phyloP scores from a whole-genome alignment of 2,329 filamentous ascomycete genomes.

The Akanthomyces lecanii region DNA sequence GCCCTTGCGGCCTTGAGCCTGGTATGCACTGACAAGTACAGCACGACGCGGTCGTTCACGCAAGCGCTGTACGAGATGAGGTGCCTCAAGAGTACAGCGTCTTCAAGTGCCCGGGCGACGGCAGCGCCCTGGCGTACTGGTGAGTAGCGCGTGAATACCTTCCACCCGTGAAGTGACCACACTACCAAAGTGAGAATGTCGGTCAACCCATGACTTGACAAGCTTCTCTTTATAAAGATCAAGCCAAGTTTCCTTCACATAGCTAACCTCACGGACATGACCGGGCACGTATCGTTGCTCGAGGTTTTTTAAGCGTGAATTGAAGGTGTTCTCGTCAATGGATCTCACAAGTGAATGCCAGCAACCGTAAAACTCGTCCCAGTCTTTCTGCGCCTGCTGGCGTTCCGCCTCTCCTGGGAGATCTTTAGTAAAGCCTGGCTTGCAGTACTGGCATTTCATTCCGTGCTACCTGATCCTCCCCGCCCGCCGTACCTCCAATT shows the following conservation, averaged over 20 bases:
- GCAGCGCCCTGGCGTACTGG: no score
- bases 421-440: neutral
- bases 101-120: no score
- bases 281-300: constrained; percentile 17
- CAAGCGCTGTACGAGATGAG: no score
- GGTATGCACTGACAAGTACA: no score
- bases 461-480: no score
- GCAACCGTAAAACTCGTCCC: constrained; percentile 19
- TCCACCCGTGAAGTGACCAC: constrained; percentile 19
- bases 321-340: constrained; percentile 17
- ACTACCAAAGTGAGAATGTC: constrained; percentile 20
- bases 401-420: neutral
- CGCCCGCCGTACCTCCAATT: no score
- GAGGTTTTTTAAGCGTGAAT: constrained; percentile 18
- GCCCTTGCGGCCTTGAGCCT: no score
- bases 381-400: constrained; percentile 4
- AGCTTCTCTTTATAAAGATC: constrained; percentile 22
- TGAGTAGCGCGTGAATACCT: constrained; percentile 20
- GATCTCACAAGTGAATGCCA: constrained; percentile 21
- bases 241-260: constrained; percentile 20
- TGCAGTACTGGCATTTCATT: no score
- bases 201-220: constrained; percentile 22
- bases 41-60: no score
- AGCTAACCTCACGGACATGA: constrained; percentile 19
- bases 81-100: no score